Evolutionary conservation across 257 asterid species (phyloP).

Genomic region (Fraxinus cuspidata): DNA sequence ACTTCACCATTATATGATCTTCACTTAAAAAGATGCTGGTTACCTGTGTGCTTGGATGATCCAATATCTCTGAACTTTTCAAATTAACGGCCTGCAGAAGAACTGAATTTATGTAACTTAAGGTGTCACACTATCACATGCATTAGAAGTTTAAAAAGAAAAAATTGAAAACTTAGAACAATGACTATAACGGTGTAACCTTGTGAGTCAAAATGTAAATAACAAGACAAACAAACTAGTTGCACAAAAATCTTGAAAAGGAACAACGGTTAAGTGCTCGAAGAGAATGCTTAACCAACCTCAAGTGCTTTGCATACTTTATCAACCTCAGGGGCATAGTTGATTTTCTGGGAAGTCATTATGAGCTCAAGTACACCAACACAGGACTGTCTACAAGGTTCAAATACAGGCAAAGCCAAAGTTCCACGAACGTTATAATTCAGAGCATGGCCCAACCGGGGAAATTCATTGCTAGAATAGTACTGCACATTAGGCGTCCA

Average conservation of each 20-base stretch:
- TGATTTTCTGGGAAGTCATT: slow-evolving; percentile 89
- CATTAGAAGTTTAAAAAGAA: no score
- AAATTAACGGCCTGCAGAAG: slow-evolving; percentile 86
- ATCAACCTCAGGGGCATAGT: slow-evolving; percentile 93
- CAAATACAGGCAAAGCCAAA: slow-evolving; percentile 93
- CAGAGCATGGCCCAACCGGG: slow-evolving; percentile 78
- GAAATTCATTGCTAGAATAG: slow-evolving; percentile 82
- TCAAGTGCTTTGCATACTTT: slow-evolving; percentile 97
- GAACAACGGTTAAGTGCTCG: slow-evolving; percentile 7
- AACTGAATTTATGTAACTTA: slow-evolving; percentile 34
- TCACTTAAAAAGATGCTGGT: slow-evolving; percentile 13
- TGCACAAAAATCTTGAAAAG: slow-evolving; percentile 7
- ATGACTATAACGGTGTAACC: neutral
- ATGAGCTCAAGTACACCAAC: slow-evolving; percentile 90
- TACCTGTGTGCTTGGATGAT: slow-evolving; percentile 75
- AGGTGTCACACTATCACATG: no score
- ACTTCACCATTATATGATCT: neutral
- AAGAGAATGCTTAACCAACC: slow-evolving; percentile 54
- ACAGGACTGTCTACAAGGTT: slow-evolving; percentile 79
- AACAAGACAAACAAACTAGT: slow-evolving; percentile 2
- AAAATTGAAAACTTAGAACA: neutral
- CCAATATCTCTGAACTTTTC: slow-evolving; percentile 89
- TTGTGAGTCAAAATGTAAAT: neutral
- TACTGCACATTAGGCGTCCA: slow-evolving; percentile 98
- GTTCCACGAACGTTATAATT: slow-evolving; percentile 82